phyloP scores from a whole-genome alignment of 331 rosid species.

The Pyracantha coccinea region DNA sequence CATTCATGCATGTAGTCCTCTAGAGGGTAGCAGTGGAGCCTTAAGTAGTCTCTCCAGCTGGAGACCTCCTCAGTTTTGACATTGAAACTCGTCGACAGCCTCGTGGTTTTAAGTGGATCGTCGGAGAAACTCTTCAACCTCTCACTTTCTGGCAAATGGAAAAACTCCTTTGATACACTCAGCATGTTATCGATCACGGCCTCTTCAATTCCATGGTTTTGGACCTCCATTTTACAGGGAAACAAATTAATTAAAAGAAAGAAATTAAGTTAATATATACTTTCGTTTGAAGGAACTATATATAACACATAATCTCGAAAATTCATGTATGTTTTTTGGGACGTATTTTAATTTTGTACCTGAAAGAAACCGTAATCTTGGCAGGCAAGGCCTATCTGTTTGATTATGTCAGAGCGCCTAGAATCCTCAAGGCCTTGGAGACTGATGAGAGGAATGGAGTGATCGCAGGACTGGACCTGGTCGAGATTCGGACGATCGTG shows the following conservation, averaged over 20 bases:
- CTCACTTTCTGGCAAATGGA: slow-evolving; percentile 13
- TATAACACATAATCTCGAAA: too few species aligned
- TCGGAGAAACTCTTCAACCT: slow-evolving; percentile 11
- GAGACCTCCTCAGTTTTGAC: background rate
- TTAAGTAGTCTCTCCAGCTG: slow-evolving; percentile 15
- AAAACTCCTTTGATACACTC: slow-evolving; percentile 8
- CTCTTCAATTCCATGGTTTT: slow-evolving; percentile 14
- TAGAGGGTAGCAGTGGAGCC: slow-evolving; percentile 12
- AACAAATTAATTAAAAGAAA: background rate
- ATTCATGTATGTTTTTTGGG: too few species aligned
- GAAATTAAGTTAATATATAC: too few species aligned
- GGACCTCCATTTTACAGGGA: background rate
- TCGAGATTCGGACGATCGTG: slow-evolving; percentile 9
- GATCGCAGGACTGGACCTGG: slow-evolving; percentile 1
- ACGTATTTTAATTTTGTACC: background rate
- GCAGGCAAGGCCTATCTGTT: slow-evolving; percentile 17
- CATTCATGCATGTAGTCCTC: slow-evolving; percentile 6
- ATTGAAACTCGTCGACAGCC: slow-evolving; percentile 14
- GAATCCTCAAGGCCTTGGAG: background rate
- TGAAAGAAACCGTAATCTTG: slow-evolving; percentile 16
- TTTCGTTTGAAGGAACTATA: too few species aligned
- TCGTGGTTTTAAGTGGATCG: slow-evolving; percentile 1
- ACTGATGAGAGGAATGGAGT: slow-evolving; percentile 18
- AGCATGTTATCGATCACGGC: slow-evolving; percentile 1
- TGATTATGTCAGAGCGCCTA: background rate